phyloP scores from a whole-genome alignment of 768 basidiomycete species.

The Roridomyces roridus region DNA sequence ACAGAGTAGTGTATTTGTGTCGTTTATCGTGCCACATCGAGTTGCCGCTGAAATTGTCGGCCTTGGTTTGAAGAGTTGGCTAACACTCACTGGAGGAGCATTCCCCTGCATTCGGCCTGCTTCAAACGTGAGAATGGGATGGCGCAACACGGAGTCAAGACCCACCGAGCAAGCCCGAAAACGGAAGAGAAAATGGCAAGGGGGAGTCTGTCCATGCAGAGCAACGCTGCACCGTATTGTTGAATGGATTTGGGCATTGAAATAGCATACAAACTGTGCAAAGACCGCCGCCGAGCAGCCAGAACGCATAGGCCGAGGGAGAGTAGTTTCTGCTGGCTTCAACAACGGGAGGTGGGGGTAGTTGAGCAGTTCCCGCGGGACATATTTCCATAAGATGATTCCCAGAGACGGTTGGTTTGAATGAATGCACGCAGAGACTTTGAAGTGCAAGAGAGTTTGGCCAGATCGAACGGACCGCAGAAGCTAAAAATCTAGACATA shows the following conservation, averaged over 20 bases:
- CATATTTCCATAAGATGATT: neutral
- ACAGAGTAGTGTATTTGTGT: neutral
- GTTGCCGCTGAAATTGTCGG: no score
- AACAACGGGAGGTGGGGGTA: conserved; percentile 1
- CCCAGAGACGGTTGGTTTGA: neutral
- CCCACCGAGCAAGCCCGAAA: neutral
- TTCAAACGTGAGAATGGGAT: no score
- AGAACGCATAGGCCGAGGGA: conserved; percentile 9
- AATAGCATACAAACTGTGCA: conserved; percentile 6
- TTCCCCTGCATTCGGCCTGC: no score
- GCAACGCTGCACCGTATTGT: conserved; percentile 1
- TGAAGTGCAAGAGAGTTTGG: neutral
- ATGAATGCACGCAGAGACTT: conserved; percentile 1
- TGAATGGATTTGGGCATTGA: neutral
- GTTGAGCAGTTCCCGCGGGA: neutral
- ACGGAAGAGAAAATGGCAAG: neutral
- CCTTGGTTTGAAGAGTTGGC: no score
- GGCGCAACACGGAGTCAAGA: no score
- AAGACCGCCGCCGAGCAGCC: conserved; percentile 9
- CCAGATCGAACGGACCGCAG: conserved; percentile 17
- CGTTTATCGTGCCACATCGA: no score
- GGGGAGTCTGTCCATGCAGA: neutral
- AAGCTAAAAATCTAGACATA: conserved; percentile 3
- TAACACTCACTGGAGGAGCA: no score
- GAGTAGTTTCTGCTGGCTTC: conserved; percentile 9